Conservation (phyloP, 192 early-diverging fungal species). For the Podochytrium sp. region DNA sequence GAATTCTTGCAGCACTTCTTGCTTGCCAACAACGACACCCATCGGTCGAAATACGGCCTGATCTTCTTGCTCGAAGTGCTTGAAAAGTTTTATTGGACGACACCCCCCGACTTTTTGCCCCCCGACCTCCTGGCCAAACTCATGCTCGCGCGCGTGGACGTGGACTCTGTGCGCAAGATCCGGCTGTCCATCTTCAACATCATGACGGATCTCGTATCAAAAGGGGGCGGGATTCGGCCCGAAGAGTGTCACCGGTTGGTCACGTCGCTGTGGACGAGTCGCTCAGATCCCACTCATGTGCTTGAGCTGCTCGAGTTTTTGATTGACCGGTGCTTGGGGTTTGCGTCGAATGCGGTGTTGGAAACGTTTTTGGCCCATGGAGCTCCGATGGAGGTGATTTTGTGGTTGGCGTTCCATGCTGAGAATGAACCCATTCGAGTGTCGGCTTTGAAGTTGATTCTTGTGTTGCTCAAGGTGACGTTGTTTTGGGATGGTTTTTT, state of each 20-base stretch:
- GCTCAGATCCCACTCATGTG: conserved; percentile 19
- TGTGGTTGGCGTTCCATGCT: conserved; percentile 13
- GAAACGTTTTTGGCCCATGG: conserved; percentile 17
- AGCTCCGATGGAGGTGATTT: conserved; percentile 1
- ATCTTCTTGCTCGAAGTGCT: conserved; percentile 43
- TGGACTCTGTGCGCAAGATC: background rate
- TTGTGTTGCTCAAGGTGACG: conserved; percentile 29
- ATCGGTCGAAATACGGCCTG: conserved; percentile 31
- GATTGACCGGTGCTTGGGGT: conserved; percentile 15
- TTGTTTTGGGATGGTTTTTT: too few relatives aligned
- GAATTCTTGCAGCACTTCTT: conserved; percentile 32
- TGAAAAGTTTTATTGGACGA: conserved; percentile 42
- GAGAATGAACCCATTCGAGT: conserved; percentile 1
- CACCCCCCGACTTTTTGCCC: conserved; percentile 29
- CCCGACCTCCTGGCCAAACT: conserved; percentile 28
- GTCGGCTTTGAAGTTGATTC: conserved; percentile 13
- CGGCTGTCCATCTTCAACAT: conserved; percentile 8
- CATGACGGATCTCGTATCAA: background rate
- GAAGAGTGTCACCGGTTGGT: conserved; percentile 24
- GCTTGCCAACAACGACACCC: conserved; percentile 23
- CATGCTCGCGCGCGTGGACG: conserved; percentile 5
- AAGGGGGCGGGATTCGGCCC: conserved; percentile 12
- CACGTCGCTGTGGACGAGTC: conserved; percentile 5
- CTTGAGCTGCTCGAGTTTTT: conserved; percentile 13
- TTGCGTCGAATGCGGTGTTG: conserved; percentile 16